Evolutionary conservation across 73 alveolate genomes (phyloP), one percentile per base, ranked within the genome.

Genomic region (Tetrahymena thermophila): DNA sequence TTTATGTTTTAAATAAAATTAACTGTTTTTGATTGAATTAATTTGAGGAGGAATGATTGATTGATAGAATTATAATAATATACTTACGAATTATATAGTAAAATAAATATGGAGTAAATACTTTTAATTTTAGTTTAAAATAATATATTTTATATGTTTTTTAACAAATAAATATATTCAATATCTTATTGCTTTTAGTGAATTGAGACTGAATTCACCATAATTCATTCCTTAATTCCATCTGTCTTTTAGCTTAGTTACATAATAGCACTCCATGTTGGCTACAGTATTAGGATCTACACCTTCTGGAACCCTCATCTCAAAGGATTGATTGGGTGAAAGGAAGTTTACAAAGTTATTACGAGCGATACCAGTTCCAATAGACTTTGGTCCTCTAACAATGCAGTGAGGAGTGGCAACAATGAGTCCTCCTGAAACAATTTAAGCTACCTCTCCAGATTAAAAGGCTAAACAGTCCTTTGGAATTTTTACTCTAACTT

Each of bases 331-430:
- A 71, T 71, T 71, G 15, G 89, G 89, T 28, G 89, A 71, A 34
- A 71, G 89, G 89, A 71, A 71, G 31, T 71, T 71, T 1, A 71
- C 89, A 21, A 71, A 71, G n/a, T 71, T 71, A 25, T 71, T 71
- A n/a, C 89, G 35, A 23, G 89, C 23, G 17, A 71, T 71, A 0
- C 89, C 89, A 25, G 89, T 85, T 95, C 94, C 97, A 28, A 85
- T 95, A 85, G 43, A 95, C 35, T 43, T 85, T 23, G 99, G 99
- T 40, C 96, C 96, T 35, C 95, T 94, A 21, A 89, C 85, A 35
- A 97, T 98, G 43, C 96, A 43, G 89, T 97, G 99, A 43, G 99
- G 99, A 21, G 99, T 97, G 19, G 99, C 99, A 84, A 96, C 96
- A 13, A 97, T 94, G 19, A 97, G 43, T 37, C 99, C 99, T 84